Evolutionary conservation across 192 early-diverging fungal genomes (phyloP), one percentile per base, ranked within the genome.

Genomic region (Linnemannia schmuckeri): DNA sequence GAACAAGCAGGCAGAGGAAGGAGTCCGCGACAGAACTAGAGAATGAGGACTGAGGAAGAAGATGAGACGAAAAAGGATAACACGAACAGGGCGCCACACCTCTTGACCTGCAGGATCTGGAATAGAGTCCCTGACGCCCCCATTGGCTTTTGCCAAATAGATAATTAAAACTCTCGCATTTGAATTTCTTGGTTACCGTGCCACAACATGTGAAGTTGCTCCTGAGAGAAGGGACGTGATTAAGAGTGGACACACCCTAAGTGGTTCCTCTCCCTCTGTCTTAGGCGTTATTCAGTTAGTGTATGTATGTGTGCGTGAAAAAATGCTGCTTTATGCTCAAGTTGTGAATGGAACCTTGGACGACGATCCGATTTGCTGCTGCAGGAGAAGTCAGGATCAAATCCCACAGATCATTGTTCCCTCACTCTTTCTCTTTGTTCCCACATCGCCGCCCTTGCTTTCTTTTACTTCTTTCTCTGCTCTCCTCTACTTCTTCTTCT

Each of bases 101-200:
- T 82, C 81, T 82, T 77, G 75, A 82, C 75, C 75, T 57, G 81
- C 81, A 82, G 81, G 81, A 73, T 82, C 81, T 61, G 75, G 81
- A 46, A 82, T 54, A 77, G 81, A 77, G 81, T 33, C 24, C 49
- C 15, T 37, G 30, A 75, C 52, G 33, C 52, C 13, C 35, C 52
- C 7, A 35, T 27, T 66, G 61, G 61, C 61, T 33, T n/a, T 66
- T 66, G 61, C 61, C 61, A 66, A 66, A 9, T 70, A 66, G 61
- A 38, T 71, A 42, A 24, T 71, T 37, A 42, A 71, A 20, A 20
- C 70, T 8, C 37, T 70, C 18, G 35, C 70, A 42, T 42, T 42
- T 40, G 17, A 18, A 35, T 20, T 20, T 71, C 38, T 12, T 38
- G 18, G 49, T 0, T n/a, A 44, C 10, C 55, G 55, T 7, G 24